Evolutionary conservation across 148 eudicot species (phyloP), one percentile per base, ranked within the genome.

Genomic region (Polygonum aviculare): DNA sequence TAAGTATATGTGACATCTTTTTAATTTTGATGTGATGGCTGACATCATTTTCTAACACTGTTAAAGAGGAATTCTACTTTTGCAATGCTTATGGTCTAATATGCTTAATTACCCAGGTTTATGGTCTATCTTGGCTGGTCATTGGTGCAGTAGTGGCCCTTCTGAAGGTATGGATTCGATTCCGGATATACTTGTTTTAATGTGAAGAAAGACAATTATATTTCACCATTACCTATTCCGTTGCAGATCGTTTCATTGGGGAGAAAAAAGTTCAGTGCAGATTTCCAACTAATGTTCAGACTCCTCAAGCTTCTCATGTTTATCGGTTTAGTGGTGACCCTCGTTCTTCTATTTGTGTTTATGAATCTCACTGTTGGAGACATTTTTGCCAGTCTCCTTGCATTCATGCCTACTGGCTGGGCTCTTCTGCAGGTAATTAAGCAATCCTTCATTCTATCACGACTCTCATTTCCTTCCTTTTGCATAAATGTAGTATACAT

Each of bases 71-170:
- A 63, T 8, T 33, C 39, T 4, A 33, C 16, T 33, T 55, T 6
- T 1, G 5, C 76, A 38, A 31, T 9, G 21, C 18, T 71, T 44
- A 26, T 50, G 36, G 55, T 82, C 63, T 55, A 51, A 35, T 26
- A 78, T 80, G 59, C 59, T 16, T 60, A 22, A 26, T 10, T 11
- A 35, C 80, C 67, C 86, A 91, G 96, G 87, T 87, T 26, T 91
- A 91, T 78, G 92, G 84, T 76, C 73, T 91, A 73, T 91, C 96
- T 49, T 91, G 96, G 96, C 84, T 91, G 5, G 96, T 91, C 76
- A 89, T 91, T 82, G 87, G 79, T 79, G 91, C 91, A 38, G 86
- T 85, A 57, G 90, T 89, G 77, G 77, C 86, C 74, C 74, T 91
- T 76, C 74, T 91, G 74, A 91, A 91, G 91, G 96, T 86, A 75